Evolutionary conservation across 305 asterid species (phyloP).

Genomic region (Fraxinus velutina): DNA sequence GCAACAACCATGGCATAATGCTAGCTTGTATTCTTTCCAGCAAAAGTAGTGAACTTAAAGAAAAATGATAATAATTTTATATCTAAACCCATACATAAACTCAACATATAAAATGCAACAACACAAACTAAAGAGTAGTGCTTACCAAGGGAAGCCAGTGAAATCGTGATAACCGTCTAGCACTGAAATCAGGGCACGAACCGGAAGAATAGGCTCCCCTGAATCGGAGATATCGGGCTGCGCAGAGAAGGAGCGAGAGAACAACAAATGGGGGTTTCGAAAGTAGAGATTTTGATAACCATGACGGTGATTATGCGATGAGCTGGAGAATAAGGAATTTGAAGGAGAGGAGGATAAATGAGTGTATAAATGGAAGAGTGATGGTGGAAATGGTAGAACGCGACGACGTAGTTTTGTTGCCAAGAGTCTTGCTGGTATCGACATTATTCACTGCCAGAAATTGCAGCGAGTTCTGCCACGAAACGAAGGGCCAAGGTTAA

Average conservation of each 20-base stretch:
- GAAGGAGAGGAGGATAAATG: slow-evolving; percentile 20
- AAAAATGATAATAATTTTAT: neutral
- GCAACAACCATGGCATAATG: neutral
- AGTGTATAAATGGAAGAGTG: slow-evolving; percentile 23
- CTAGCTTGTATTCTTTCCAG: neutral
- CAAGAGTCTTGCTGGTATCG: slow-evolving; percentile 3
- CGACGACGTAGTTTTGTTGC: slow-evolving; percentile 35
- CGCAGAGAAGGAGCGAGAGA: slow-evolving; percentile 33
- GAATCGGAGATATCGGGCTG: slow-evolving; percentile 18
- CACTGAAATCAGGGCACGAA: slow-evolving; percentile 36
- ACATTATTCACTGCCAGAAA: neutral
- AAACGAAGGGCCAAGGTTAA: neutral
- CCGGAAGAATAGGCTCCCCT: slow-evolving; percentile 31
- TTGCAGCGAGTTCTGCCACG: neutral
- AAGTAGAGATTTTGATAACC: neutral
- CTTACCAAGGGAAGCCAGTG: slow-evolving; percentile 50
- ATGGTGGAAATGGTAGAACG: slow-evolving; percentile 18
- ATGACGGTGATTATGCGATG: slow-evolving; percentile 16
- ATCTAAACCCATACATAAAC: neutral
- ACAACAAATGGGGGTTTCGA: neutral
- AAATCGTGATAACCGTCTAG: slow-evolving; percentile 47
- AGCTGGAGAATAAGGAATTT: slow-evolving; percentile 17
- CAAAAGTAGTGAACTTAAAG: neutral
- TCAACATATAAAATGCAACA: neutral
- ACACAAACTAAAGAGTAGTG: neutral